A percentile compares a stretch with the other conserved stretches of the same genome.
These are phyloP conservation scores for Metschnikowia santaceciliae DNA, from an alignment of 805 yeast species.

Conservation along the genomic window DNA sequence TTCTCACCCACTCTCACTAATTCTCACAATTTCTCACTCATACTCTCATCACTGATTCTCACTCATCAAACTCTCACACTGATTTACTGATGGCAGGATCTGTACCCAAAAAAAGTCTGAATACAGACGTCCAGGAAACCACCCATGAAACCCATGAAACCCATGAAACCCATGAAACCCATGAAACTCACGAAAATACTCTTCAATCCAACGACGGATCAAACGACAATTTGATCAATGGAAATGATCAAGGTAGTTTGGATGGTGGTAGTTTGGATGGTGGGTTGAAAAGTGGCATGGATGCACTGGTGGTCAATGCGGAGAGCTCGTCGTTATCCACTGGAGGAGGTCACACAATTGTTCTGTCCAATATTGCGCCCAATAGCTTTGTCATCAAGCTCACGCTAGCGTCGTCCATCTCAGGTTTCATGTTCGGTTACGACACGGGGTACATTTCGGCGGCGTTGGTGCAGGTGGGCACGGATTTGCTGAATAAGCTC, in stretches of 20 bases:
- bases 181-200: too few species aligned
- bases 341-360: conserved; percentile 2
- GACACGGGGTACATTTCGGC: conserved; percentile 97
- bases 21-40: neutral
- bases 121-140: too few species aligned
- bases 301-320: conserved; percentile 7
- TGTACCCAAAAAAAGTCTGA: too few species aligned
- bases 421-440: conserved; percentile 96
- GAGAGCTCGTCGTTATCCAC: conserved; percentile 8
- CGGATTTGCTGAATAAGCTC: conserved; percentile 51
- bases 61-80: too few species aligned
- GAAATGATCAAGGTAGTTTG: too few species aligned
- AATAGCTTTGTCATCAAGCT: conserved; percentile 60
- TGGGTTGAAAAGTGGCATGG: neutral
- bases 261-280: too few species aligned
- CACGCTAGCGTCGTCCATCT: conserved; percentile 77
- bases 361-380: conserved; percentile 12
- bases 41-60: too few species aligned
- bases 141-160: too few species aligned
- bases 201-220: too few species aligned
- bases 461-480: conserved; percentile 81
- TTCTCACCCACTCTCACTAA: neutral
- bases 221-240: too few species aligned
- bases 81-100: too few species aligned
- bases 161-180: too few species aligned